Percentiles rank a stretch among this genome's conserved stretches.
Conservation (phyloP, 306 rosid genomes). For the cucumber (Cucumis sativus) region Cucumber_9930_V3 NC_026661.2:20799001-20799500, state of each 20-base stretch:
- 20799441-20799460: slow-evolving; percentile 14
- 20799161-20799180: background rate
- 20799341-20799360: background rate
- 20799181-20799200: slow-evolving; percentile 5
- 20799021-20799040: background rate
- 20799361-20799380: background rate
- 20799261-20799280: background rate
- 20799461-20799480: slow-evolving; percentile 7
- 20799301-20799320: slow-evolving; percentile 1
- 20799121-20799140: background rate
- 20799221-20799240: too few relatives aligned
- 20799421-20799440: slow-evolving; percentile 60
- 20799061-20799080: slow-evolving; percentile 20
- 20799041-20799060: slow-evolving; percentile 6
- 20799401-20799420: slow-evolving; percentile 53
- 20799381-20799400: slow-evolving; percentile 64
- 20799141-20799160: background rate
- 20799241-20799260: too few relatives aligned
- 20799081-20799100: slow-evolving; percentile 21
- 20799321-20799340: background rate
- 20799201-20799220: background rate
- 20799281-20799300: background rate
- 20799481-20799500: background rate
- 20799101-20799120: slow-evolving; percentile 16
- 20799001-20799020: background rate